Conservation (phyloP, 164 flowering plant species). For the Cinnamomum chago region DNA sequence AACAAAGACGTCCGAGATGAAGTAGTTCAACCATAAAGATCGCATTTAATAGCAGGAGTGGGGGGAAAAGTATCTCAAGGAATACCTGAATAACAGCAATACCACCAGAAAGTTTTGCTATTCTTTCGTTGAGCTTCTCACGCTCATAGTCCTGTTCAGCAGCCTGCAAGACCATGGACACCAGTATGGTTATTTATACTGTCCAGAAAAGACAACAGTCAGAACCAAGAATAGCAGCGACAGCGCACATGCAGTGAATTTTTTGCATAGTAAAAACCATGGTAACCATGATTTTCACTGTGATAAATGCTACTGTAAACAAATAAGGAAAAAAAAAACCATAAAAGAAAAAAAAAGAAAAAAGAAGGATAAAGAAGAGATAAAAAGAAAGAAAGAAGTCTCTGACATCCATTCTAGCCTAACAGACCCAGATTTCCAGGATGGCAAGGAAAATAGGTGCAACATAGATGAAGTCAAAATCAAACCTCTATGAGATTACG, state of each 20-base stretch:
- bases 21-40: neutral
- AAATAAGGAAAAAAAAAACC: neutral
- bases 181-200: too few relatives aligned
- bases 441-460: neutral
- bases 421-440: too few relatives aligned
- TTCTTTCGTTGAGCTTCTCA: slow-evolving; percentile 92
- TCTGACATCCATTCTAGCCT: too few relatives aligned
- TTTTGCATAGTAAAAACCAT: neutral
- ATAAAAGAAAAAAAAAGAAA: too few relatives aligned
- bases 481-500: slow-evolving; percentile 76
- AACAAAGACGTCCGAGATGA: neutral
- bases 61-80: neutral
- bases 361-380: neutral
- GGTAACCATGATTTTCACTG: neutral
- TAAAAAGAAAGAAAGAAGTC: too few relatives aligned
- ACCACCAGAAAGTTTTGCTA: slow-evolving; percentile 96
- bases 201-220: too few relatives aligned
- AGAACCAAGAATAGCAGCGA: neutral
- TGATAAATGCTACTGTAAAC: too few relatives aligned
- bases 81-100: slow-evolving; percentile 93
- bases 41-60: neutral
- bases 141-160: slow-evolving; percentile 94
- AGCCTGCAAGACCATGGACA: slow-evolving; percentile 35
- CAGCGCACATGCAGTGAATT: neutral
- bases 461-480: neutral